phyloP scores from a whole-genome alignment of 2,329 filamentous ascomycete genomes.

The Fusarium euwallaceae region DNA sequence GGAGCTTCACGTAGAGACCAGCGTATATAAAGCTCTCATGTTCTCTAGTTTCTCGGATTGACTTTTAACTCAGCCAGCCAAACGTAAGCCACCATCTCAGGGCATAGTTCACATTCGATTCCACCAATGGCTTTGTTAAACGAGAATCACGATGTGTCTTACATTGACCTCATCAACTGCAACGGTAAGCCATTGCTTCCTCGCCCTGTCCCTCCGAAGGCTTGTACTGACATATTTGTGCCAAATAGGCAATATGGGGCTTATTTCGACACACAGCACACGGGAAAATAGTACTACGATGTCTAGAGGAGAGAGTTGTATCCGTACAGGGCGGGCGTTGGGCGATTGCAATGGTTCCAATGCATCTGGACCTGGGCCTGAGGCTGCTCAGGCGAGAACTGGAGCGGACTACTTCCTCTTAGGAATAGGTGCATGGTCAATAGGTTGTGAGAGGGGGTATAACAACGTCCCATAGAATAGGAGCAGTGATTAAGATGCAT shows the following conservation, averaged over 20 bases:
- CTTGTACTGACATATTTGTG: neutral
- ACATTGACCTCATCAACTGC: neutral
- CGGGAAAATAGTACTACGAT: neutral
- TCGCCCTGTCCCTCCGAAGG: neutral
- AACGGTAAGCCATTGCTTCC: neutral
- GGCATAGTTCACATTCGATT: neutral
- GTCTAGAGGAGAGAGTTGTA: neutral
- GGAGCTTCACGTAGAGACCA: neutral
- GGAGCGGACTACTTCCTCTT: neutral
- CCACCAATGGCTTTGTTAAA: neutral
- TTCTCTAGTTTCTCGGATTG: neutral
- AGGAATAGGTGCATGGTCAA: neutral
- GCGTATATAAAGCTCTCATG: neutral
- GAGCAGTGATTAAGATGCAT: no score
- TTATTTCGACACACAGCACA: neutral
- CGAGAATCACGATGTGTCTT: neutral
- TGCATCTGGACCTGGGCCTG: neutral
- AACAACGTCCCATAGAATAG: neutral
- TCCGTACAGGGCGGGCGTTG: neutral
- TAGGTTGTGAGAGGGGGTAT: neutral
- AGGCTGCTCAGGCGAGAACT: neutral
- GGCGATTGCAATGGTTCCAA: neutral
- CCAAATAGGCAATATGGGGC: neutral
- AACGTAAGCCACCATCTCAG: neutral
- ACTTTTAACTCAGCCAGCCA: neutral